Evolutionary conservation across 495 filamentous ascomycete genomes (phyloP).

Genomic region (Penicillium angulare): DNA sequence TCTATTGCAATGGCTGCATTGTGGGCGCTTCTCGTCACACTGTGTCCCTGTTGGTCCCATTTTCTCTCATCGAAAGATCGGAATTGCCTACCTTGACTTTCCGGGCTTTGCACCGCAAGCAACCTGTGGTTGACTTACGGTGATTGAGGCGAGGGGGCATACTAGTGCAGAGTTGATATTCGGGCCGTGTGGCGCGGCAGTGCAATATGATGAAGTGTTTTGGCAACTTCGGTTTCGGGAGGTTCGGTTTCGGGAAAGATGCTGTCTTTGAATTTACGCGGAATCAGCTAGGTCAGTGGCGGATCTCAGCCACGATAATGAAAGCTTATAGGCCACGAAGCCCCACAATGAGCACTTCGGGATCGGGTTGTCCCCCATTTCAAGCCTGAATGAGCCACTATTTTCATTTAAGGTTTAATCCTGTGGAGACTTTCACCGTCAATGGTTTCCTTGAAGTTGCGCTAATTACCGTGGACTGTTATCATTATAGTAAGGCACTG

Average conservation of each 20-base stretch:
- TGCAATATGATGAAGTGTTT: neutral
- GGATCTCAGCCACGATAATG: neutral
- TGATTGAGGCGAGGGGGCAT: slow-evolving; percentile 26
- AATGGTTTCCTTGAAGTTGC: too few relatives aligned
- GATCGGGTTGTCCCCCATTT: too few relatives aligned
- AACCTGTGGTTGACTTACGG: slow-evolving; percentile 45
- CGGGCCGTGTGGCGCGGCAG: too few relatives aligned
- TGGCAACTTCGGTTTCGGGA: neutral
- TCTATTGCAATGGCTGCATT: slow-evolving; percentile 22
- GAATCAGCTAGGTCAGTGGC: neutral
- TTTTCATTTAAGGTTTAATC: too few relatives aligned
- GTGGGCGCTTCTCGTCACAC: slow-evolving; percentile 19
- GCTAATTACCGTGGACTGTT: neutral
- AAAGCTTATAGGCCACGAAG: slow-evolving; percentile 4
- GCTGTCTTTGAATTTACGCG: neutral
- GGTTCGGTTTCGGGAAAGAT: slow-evolving; percentile 13
- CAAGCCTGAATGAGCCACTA: too few relatives aligned
- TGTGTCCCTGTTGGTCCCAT: neutral
- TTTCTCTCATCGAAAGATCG: neutral
- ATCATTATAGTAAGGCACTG: too few relatives aligned
- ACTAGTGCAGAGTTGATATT: neutral
- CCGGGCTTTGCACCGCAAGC: slow-evolving; percentile 46
- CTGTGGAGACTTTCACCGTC: too few relatives aligned
- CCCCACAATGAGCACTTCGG: neutral
- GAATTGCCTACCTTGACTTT: slow-evolving; percentile 38